Evolutionary conservation across 768 basidiomycete species (phyloP).

Genomic region (Guyanaporus albipodus): DNA sequence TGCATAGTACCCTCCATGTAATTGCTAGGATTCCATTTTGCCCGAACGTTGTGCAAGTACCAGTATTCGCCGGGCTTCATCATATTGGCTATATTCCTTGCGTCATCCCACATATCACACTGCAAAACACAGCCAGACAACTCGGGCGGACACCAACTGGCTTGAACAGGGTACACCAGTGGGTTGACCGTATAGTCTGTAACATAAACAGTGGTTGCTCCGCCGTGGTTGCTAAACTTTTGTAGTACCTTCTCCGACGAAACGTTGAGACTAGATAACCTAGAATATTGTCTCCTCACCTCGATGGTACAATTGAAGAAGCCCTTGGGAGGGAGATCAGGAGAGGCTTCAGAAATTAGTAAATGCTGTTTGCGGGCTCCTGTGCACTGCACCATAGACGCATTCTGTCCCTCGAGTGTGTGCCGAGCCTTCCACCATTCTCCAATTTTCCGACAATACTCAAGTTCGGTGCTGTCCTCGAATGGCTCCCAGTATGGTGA

Average conservation of each 20-base stretch:
- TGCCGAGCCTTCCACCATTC: conserved; percentile 49
- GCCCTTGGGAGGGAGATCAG: conserved; percentile 40
- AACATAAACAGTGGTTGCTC: conserved; percentile 49
- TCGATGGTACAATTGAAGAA: conserved; percentile 65
- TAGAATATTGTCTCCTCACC: conserved; percentile 34
- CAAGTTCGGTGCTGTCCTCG: conserved; percentile 34
- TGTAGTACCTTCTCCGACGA: conserved; percentile 45
- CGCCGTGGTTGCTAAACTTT: conserved; percentile 36
- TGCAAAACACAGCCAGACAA: conserved; percentile 46
- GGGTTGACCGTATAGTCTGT: conserved; percentile 61
- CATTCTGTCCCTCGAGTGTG: conserved; percentile 14
- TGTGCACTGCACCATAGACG: conserved; percentile 13
- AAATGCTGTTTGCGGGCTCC: conserved; percentile 36
- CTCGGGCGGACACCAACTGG: conserved; percentile 44
- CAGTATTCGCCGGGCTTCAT: conserved; percentile 53
- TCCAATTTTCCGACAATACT: conserved; percentile 41
- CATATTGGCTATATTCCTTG: conserved; percentile 36
- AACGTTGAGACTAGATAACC: neutral
- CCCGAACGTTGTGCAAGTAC: conserved; percentile 49
- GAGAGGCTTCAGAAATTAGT: conserved; percentile 48
- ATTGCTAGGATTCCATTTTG: conserved; percentile 36
- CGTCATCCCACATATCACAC: conserved; percentile 57
- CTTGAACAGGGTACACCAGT: conserved; percentile 30
- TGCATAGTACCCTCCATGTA: conserved; percentile 53
- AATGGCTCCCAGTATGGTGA: conserved; percentile 44